These are phyloP conservation scores for Parasarocladium wereldwijsianum DNA, from an alignment of 2,329 filamentous ascomycete genomes.

Conservation along the genomic window DNA sequence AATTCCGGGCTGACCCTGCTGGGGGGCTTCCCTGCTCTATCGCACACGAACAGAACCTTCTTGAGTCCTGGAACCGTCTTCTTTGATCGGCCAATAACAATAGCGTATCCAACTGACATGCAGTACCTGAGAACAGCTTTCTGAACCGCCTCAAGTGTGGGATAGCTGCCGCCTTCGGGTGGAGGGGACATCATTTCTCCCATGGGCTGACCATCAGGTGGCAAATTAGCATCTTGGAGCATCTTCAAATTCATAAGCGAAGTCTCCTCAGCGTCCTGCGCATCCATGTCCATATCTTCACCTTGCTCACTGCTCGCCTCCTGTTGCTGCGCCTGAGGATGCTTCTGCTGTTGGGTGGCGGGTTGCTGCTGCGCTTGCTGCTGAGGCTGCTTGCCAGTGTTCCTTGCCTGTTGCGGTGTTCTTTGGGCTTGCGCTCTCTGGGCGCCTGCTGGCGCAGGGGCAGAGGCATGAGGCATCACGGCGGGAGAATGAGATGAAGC, in stretches of 20 bases:
- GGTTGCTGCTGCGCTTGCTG: constrained; percentile 15
- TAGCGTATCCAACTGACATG: constrained; percentile 52
- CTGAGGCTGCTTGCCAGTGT: constrained; percentile 13
- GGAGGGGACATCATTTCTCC: constrained; percentile 47
- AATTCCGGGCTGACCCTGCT: constrained; percentile 47
- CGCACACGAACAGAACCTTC: constrained; percentile 53
- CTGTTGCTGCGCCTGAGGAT: constrained; percentile 18
- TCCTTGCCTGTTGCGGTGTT: constrained; percentile 16
- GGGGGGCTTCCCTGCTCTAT: constrained; percentile 48
- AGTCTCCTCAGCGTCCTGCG: constrained; percentile 30
- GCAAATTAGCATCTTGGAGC: constrained; percentile 30
- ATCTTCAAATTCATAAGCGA: constrained; percentile 31
- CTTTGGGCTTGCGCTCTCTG: constrained; percentile 12
- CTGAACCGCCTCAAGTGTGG: constrained; percentile 49
- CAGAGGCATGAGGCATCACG: constrained; percentile 4
- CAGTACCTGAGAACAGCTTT: constrained; percentile 50
- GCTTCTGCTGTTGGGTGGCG: constrained; percentile 9
- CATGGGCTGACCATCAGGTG: constrained; percentile 27
- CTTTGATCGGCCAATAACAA: constrained; percentile 53
- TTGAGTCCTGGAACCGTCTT: constrained; percentile 53
- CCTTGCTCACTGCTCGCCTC: constrained; percentile 25
- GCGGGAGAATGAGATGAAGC: background rate
- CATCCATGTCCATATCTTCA: constrained; percentile 40
- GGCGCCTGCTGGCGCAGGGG: constrained; percentile 6
- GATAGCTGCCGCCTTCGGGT: constrained; percentile 48